Conservation (phyloP, 768 basidiomycete species). For the Ramaria sp. region DNA sequence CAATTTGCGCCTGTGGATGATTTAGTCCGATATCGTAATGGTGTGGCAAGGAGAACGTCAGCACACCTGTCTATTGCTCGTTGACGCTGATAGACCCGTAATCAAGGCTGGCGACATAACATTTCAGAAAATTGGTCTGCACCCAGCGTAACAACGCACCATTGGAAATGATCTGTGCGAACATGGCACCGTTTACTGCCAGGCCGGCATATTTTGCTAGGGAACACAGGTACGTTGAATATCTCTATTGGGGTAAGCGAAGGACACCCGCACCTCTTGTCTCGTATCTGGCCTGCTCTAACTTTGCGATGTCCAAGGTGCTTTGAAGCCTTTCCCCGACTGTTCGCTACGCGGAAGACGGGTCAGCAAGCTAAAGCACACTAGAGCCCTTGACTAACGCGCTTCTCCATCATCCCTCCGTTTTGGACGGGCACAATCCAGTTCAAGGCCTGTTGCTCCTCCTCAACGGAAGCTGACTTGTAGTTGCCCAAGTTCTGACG, state of each 20-base stretch:
- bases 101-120: not conserved
- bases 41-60: not conserved
- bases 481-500: not conserved
- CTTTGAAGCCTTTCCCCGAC: constrained; percentile 44
- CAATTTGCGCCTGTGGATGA: not conserved
- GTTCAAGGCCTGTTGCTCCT: not conserved
- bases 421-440: constrained; percentile 6
- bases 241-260: constrained; percentile 15
- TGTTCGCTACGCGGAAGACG: constrained; percentile 17
- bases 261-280: constrained; percentile 30
- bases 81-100: constrained; percentile 3
- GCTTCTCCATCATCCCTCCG: not conserved
- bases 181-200: constrained; percentile 11
- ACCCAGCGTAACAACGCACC: not conserved
- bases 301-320: constrained; percentile 37
- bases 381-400: not conserved
- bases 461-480: constrained; percentile 1
- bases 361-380: not conserved
- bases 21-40: not conserved
- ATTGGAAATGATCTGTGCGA: constrained; percentile 5
- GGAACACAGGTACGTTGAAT: not conserved
- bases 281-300: constrained; percentile 37
- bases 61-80: not conserved
- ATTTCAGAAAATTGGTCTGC: not conserved
- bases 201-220: constrained; percentile 24